Evolutionary conservation across 768 basidiomycete species (phyloP).

Genomic region (Amyloporia xantha): DNA sequence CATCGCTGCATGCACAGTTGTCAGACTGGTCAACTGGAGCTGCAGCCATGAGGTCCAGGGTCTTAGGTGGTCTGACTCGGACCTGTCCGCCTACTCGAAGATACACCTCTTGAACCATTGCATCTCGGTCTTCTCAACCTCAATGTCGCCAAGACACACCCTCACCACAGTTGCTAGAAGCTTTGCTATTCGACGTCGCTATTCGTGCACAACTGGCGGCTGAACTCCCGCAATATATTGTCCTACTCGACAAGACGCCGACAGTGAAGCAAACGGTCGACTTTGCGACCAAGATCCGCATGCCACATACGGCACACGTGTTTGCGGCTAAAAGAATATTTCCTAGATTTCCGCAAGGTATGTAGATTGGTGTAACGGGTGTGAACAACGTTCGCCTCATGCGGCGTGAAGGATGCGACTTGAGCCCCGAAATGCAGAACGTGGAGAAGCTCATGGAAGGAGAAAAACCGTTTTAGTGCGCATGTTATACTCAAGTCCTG

Average conservation of each 20-base stretch:
- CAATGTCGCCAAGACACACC: too few relatives aligned
- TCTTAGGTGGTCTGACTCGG: too few relatives aligned
- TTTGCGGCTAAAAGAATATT: too few relatives aligned
- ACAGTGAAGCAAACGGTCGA: too few relatives aligned
- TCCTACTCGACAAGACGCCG: slow-evolving; percentile 48
- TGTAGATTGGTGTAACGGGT: slow-evolving; percentile 15
- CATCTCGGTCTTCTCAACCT: too few relatives aligned
- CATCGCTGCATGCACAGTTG: too few relatives aligned
- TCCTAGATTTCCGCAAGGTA: slow-evolving; percentile 61
- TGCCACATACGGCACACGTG: too few relatives aligned
- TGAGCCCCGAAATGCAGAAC: slow-evolving; percentile 34
- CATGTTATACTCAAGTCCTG: too few relatives aligned
- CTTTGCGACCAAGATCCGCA: too few relatives aligned
- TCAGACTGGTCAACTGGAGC: too few relatives aligned
- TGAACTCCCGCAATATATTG: slow-evolving; percentile 64
- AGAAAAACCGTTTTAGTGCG: slow-evolving; percentile 28
- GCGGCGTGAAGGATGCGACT: slow-evolving; percentile 33
- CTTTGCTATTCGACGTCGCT: slow-evolving; percentile 71
- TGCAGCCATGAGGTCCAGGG: too few relatives aligned
- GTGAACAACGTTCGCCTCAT: slow-evolving; percentile 9
- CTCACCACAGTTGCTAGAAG: slow-evolving; percentile 60
- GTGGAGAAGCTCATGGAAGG: slow-evolving; percentile 39
- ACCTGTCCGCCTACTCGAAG: slow-evolving; percentile 59
- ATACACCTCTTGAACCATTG: slow-evolving; percentile 68
- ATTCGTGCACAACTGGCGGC: slow-evolving; percentile 63